phyloP scores from a whole-genome alignment of 257 asterid genomes.

The Cynanchum wilfordii region DNA sequence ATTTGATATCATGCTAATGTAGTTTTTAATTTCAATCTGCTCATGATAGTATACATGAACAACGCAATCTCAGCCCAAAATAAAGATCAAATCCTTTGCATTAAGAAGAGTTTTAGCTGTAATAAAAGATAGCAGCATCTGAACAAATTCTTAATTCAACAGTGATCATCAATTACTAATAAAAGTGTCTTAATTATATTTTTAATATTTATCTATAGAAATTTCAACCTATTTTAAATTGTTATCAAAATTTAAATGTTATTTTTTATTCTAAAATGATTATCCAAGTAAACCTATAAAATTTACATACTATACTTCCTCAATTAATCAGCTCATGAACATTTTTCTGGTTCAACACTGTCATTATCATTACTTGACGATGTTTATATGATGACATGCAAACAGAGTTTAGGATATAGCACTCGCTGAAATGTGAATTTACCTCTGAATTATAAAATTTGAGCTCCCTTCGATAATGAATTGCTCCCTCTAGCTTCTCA shows the following conservation, averaged over 20 bases:
- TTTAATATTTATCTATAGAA: too few relatives aligned
- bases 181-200: neutral
- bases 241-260: too few relatives aligned
- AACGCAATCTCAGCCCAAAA: neutral
- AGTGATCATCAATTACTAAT: neutral
- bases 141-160: neutral
- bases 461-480: constrained; percentile 56
- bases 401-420: neutral
- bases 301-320: neutral
- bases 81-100: neutral
- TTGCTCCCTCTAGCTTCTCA: constrained; percentile 74
- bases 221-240: too few relatives aligned
- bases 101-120: neutral
- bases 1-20: neutral
- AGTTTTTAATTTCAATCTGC: neutral
- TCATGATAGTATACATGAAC: neutral
- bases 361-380: neutral
- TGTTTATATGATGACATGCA: neutral
- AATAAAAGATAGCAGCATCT: neutral
- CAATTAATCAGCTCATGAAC: neutral
- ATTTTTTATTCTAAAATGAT: too few relatives aligned
- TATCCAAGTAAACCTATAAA: too few relatives aligned
- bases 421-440: neutral
- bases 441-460: constrained; percentile 90
- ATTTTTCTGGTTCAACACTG: neutral